Evolutionary conservation across 2,329 filamentous ascomycete species (phyloP).

Genomic region (Alternaria longipes): DNA sequence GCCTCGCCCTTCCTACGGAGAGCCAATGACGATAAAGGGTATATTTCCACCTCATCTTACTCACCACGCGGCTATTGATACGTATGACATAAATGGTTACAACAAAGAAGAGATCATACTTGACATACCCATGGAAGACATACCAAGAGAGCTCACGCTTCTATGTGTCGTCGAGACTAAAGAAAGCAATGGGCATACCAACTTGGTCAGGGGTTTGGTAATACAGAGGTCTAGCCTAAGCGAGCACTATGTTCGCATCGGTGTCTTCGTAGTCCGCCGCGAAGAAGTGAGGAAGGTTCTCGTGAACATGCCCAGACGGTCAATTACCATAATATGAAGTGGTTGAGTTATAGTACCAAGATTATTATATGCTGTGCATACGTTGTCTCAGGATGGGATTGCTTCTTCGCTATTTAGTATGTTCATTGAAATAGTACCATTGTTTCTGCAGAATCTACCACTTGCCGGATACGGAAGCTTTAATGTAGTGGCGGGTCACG

Average conservation of each 20-base stretch:
- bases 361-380: too few relatives aligned
- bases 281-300: neutral
- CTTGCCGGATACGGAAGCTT: neutral
- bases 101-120: neutral
- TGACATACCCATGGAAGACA: neutral
- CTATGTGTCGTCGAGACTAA: neutral
- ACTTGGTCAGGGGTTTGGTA: constrained; percentile 6
- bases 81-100: too few relatives aligned
- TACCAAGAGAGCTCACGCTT: neutral
- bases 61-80: neutral
- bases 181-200: neutral
- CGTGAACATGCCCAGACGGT: constrained; percentile 8
- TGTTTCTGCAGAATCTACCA: neutral
- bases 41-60: neutral
- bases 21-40: too few relatives aligned
- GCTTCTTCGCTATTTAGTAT: too few relatives aligned
- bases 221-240: neutral
- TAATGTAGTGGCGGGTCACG: constrained; percentile 7
- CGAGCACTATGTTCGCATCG: neutral
- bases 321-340: neutral
- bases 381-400: too few relatives aligned
- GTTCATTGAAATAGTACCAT: too few relatives aligned
- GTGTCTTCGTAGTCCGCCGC: neutral
- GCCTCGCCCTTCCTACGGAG: too few relatives aligned
- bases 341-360: too few relatives aligned